Evolutionary conservation across 1,284 basidiomycete genomes (phyloP).

Genomic region (Ustilago tritici): DNA sequence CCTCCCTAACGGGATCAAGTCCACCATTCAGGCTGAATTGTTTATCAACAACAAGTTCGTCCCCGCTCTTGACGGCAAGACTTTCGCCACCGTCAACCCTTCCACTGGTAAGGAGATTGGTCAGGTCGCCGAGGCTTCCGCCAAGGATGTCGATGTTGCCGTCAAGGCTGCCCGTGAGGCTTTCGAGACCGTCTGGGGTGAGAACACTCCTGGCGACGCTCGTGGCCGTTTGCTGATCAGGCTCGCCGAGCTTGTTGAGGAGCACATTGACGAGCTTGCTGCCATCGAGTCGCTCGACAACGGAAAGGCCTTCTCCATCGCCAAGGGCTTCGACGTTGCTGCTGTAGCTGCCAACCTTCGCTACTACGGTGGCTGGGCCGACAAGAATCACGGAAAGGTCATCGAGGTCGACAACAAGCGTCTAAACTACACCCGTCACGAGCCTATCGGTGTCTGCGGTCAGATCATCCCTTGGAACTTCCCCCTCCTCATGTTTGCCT

Average conservation of each 20-base stretch:
- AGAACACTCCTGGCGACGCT: slow-evolving; percentile 74
- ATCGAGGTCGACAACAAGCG: slow-evolving; percentile 86
- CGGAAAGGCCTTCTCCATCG: slow-evolving; percentile 80
- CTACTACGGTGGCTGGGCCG: slow-evolving; percentile 78
- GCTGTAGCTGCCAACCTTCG: slow-evolving; percentile 75
- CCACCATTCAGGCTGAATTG: slow-evolving; percentile 58
- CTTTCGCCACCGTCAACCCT: slow-evolving; percentile 64
- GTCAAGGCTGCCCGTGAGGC: slow-evolving; percentile 64
- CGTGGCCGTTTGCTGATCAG: slow-evolving; percentile 77
- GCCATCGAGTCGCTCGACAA: slow-evolving; percentile 76
- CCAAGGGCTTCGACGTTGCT: slow-evolving; percentile 77
- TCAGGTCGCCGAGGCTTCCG: slow-evolving; percentile 63
- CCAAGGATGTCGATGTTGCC: slow-evolving; percentile 64
- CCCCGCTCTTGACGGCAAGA: slow-evolving; percentile 62
- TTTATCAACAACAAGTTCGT: slow-evolving; percentile 68
- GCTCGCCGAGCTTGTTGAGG: slow-evolving; percentile 81
- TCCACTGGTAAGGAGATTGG: slow-evolving; percentile 65
- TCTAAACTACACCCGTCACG: slow-evolving; percentile 78
- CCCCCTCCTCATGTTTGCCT: slow-evolving; percentile 72
- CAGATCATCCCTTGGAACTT: slow-evolving; percentile 75
- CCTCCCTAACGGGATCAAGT: slow-evolving; percentile 65
- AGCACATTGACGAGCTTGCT: slow-evolving; percentile 77
- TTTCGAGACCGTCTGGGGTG: slow-evolving; percentile 60
- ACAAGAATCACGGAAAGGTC: slow-evolving; percentile 86
- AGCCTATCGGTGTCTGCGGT: slow-evolving; percentile 87